Evolutionary conservation across 164 flowering plant species (phyloP), one percentile per base, ranked within the genome.

Genomic region (Aristolochia fimbriata): DNA sequence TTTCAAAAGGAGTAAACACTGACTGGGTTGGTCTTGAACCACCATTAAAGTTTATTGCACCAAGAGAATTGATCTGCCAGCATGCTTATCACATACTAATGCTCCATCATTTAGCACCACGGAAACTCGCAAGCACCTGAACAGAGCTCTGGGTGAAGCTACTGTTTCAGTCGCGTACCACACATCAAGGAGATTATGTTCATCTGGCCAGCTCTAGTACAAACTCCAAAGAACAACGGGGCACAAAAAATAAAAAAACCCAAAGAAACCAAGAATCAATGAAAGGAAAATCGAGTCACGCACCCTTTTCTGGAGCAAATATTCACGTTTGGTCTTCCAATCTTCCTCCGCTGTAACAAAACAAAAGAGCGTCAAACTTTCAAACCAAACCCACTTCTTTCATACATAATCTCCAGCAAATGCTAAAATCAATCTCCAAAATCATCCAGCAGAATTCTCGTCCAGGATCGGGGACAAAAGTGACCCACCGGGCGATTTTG

Each of bases 271-370:
- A 54, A 25, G 12, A 25, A 33, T 21, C 59, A 17, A 57, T 31
- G 6, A 31, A 57, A 57, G 33, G 50, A 30, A 21, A 60, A 49
- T 27, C 62, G 47, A 20, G 14, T 51, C 24, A 31, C 16, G 33
- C 76, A 91, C 93, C 88, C 78, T 84, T 76, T 89, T 93, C 80
- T 86, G 70, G 5, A 82, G 81, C 51, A 93, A 79, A 63, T 70
- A 13, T 55, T 79, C 90, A 24, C 98, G 73, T 71, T 90, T 93
- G 23, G 47, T 72, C 73, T 81, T 87, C 98, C 98, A 93, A 1
- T 93, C 98, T 74, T 84, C 90, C 75, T 93, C 98, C 74, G 94
- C 98, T 89, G 65, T 64, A 61, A 62, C 70, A 48, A 12, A 16
- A 57, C 12, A 37, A 37, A 37, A 37, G 43, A 15, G 22, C 76